Evolutionary conservation across 2,329 filamentous ascomycete species (phyloP).

Genomic region (Cladophialophora psammophila): DNA sequence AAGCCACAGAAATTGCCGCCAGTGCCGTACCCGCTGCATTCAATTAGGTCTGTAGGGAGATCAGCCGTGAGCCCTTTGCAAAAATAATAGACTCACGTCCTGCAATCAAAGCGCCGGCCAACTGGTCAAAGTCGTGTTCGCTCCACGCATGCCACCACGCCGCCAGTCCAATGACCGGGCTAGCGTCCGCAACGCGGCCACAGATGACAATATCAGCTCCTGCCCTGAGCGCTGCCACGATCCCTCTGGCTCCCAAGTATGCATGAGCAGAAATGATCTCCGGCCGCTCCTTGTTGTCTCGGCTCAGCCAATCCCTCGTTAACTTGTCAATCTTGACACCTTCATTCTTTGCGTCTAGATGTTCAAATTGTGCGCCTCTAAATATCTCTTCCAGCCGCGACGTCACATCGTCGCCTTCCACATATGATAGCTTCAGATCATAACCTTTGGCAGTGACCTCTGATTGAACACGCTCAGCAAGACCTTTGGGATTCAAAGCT

Average conservation of each 20-base stretch:
- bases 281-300: too few relatives aligned
- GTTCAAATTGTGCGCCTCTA: too few relatives aligned
- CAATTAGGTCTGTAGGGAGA: conserved; percentile 53
- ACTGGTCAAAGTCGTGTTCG: conserved; percentile 54
- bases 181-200: conserved; percentile 58
- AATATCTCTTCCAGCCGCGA: too few relatives aligned
- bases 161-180: conserved; percentile 62
- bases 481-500: too few relatives aligned
- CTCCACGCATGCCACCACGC: conserved; percentile 64
- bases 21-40: conserved; percentile 62
- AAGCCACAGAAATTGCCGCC: conserved; percentile 63
- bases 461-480: too few relatives aligned
- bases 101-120: conserved; percentile 60
- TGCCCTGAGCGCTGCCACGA: conserved; percentile 50
- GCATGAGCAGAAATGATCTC: conserved; percentile 41
- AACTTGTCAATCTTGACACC: too few relatives aligned
- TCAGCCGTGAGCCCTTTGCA: neutral
- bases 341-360: too few relatives aligned
- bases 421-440: too few relatives aligned
- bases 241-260: conserved; percentile 44
- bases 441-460: too few relatives aligned
- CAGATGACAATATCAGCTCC: conserved; percentile 60
- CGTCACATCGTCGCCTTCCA: too few relatives aligned
- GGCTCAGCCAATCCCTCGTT: too few relatives aligned
- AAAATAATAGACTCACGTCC: conserved; percentile 41